Percentiles rank a stretch among this genome's conserved stretches.
Evolutionary conservation across 2,329 filamentous ascomycete species (phyloP).

Genomic region (Sporothrix globosa): DNA sequence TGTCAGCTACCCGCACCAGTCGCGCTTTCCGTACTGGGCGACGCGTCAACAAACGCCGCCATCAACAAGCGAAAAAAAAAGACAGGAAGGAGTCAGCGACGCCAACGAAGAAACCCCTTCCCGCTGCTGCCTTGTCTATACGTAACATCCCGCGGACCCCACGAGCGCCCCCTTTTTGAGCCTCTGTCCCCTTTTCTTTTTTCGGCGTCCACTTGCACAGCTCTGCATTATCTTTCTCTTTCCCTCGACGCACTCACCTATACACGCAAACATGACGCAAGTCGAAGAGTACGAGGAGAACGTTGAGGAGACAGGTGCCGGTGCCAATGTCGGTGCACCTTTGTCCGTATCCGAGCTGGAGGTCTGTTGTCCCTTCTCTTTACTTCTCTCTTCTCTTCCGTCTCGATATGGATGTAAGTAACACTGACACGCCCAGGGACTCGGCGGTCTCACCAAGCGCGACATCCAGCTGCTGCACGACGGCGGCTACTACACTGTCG

Average conservation of each 20-base stretch:
- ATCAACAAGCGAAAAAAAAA: slow-evolving; percentile 21
- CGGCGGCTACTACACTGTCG: slow-evolving; percentile 92
- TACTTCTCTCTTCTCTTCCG: not conserved
- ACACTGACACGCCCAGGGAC: slow-evolving; percentile 60
- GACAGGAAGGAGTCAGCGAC: not conserved
- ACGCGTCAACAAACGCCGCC: slow-evolving; percentile 37
- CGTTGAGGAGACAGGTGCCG: slow-evolving; percentile 68
- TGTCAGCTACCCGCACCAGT: slow-evolving; percentile 32
- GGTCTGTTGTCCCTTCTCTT: slow-evolving; percentile 55
- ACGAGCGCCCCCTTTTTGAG: slow-evolving; percentile 12
- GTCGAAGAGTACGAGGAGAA: slow-evolving; percentile 70
- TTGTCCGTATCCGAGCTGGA: slow-evolving; percentile 85
- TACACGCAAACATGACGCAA: slow-evolving; percentile 48
- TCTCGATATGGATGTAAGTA: not conserved
- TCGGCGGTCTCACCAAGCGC: slow-evolving; percentile 87
- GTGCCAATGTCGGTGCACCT: slow-evolving; percentile 86
- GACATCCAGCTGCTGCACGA: slow-evolving; percentile 93
- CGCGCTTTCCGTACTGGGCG: slow-evolving; percentile 35
- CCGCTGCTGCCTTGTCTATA: slow-evolving; percentile 24
- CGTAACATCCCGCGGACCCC: not conserved
- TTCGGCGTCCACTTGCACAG: not conserved
- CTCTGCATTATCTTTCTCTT: not conserved
- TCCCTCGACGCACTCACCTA: not conserved
- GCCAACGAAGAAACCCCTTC: slow-evolving; percentile 17
- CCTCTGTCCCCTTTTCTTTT: not conserved